Percentiles rank a stretch among this genome's conserved stretches.
phyloP scores from a whole-genome alignment of 2,329 filamentous ascomycete species.

The Celoporthe dispersa region DNA sequence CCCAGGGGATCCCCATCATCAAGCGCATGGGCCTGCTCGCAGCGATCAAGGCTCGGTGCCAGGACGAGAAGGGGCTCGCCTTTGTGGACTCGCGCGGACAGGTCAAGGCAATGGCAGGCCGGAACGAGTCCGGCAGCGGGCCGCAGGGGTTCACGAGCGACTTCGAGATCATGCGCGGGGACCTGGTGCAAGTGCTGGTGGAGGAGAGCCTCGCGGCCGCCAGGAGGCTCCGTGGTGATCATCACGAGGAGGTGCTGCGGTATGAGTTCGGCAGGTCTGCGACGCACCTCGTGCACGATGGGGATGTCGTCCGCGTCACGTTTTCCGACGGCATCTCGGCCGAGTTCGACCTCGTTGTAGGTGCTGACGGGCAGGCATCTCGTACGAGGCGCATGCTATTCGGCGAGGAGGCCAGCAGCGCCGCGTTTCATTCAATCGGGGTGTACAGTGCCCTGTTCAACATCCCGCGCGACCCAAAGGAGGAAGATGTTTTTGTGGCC shows the following conservation, averaged over 20 bases:
- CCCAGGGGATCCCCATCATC: constrained; percentile 40
- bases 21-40: constrained; percentile 52
- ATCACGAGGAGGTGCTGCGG: constrained; percentile 30
- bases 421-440: background rate
- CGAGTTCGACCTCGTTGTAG: constrained; percentile 56
- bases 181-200: constrained; percentile 40
- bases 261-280: constrained; percentile 37
- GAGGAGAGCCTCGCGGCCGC: constrained; percentile 30
- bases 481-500: background rate
- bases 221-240: constrained; percentile 47
- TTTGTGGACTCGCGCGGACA: constrained; percentile 32
- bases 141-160: constrained; percentile 56
- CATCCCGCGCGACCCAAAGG: background rate
- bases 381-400: constrained; percentile 49
- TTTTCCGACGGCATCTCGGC: constrained; percentile 49
- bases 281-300: constrained; percentile 9
- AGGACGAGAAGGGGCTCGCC: constrained; percentile 37
- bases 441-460: constrained; percentile 1
- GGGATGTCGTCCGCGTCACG: constrained; percentile 33
- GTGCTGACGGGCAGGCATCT: constrained; percentile 58
- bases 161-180: constrained; percentile 63
- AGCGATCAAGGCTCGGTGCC: constrained; percentile 15
- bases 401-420: constrained; percentile 22
- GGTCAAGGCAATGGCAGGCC: constrained; percentile 43
- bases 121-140: constrained; percentile 43